Base-by-base conservation (phyloP, 331 rosid genomes). In the Ulmus americana region DNA sequence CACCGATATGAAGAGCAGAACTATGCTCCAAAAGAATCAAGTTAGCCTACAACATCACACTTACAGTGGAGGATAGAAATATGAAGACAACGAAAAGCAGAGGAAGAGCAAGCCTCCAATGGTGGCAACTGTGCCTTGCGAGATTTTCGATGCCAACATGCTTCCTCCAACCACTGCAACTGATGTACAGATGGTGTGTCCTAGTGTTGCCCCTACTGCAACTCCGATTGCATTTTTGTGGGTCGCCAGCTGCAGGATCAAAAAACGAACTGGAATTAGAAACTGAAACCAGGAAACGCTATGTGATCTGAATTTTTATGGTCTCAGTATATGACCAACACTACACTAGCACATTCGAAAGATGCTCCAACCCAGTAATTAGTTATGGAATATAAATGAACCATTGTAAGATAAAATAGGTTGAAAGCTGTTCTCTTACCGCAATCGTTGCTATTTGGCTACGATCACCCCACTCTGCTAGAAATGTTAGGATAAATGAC, bases 391-490 rank as follows among this genome's bases (percentile, higher is more conserved):
- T 43, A 53, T 7, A 52, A 59, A 54, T 53, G 55, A 42, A 35
- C 64, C 43, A 60, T 10, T 18, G 44, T 0, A 13, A 46, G 42
- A 16, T 28, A 39, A 14, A 10, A 20, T 13, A 50, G 18, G 58
- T 51, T 10, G 18, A 42, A 12, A 40, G 39, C 7, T 55, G 44
- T 45, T 45, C 60, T 69, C 97, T 85, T 82, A 94, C 99, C 10
- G 99, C 99, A 70, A 94, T 94, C 40, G 99, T 94, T 0, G 99
- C 99, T 76, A 94, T 94, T 80, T 94, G 99, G 85, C 99, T 94
- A 20, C 97, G 99, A 73, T 94, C 99, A 3, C 99, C 99, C 99
- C 99, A 94, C 78, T 94, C 99, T 5, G 99, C 99, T 60, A 94
- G 89, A 76, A 94, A 94, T 46, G 99, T 94, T 66, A 94, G 79